These are phyloP conservation scores for Asterophora lycoperdoides DNA, from an alignment of 768 basidiomycete genomes.

Conservation along the genomic window DNA sequence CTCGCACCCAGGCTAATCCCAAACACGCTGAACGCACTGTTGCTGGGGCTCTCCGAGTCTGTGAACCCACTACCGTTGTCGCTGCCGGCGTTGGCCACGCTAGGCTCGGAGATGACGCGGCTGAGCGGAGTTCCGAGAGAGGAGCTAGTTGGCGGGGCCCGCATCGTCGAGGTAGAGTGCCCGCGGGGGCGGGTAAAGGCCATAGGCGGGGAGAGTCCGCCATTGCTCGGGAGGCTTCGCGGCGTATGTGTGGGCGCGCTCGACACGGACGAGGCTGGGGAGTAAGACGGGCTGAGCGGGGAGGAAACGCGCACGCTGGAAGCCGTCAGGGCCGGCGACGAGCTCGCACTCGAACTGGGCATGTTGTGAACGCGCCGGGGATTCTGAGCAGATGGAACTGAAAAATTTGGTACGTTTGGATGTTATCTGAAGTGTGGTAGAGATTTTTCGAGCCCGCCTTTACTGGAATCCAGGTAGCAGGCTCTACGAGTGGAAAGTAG, in stretches of 20 bases:
- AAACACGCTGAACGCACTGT: slow-evolving; percentile 6
- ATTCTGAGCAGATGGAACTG: too few relatives aligned
- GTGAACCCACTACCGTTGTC: background rate
- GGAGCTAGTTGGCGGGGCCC: slow-evolving; percentile 1
- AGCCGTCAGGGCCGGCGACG: background rate
- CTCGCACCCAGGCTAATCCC: background rate
- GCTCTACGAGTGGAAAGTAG: background rate
- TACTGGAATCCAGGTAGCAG: background rate
- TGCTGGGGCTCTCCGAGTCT: background rate
- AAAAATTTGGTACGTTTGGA: too few relatives aligned
- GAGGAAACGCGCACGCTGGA: background rate
- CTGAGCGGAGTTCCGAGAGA: slow-evolving; percentile 10
- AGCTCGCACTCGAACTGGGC: background rate
- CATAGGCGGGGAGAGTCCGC: background rate
- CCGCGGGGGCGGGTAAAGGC: slow-evolving; percentile 7
- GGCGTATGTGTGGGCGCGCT: background rate
- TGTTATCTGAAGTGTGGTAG: background rate
- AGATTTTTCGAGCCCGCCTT: background rate
- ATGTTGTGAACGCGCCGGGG: too few relatives aligned
- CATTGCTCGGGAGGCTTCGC: background rate
- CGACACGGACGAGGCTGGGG: background rate
- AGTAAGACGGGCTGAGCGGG: slow-evolving; percentile 2
- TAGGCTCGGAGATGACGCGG: slow-evolving; percentile 13
- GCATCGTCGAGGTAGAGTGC: slow-evolving; percentile 8
- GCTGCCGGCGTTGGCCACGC: background rate